Base-by-base conservation (phyloP, 331 rosid species). In the Stylosanthes scabra region DNA sequence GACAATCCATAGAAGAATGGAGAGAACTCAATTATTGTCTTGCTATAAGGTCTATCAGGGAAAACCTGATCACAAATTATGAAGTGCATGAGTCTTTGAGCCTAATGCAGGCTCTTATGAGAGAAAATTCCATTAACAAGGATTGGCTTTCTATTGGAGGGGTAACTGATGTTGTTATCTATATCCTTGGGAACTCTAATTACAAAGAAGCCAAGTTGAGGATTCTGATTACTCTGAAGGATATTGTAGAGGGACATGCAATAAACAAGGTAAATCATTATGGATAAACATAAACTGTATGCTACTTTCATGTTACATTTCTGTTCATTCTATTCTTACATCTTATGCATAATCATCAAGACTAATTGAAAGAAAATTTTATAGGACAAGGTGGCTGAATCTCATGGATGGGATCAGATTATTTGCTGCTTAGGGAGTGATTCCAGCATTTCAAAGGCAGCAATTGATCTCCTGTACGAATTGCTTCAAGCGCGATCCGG, bases 1-100 rank as follows among this genome's bases (percentile, higher is more conserved):
- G 93, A 74, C 90, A 83, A 56, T 89, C 97, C 28, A 92, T 92
- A 29, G 88, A 89, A 74, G 97, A 92, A 82, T 92, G 97, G 97
- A 83, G 88, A 80, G 96, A 92, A 79, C 91, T 78, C 47, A 89
- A 88, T 77, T 88, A 88, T 71, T 88, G 93, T 72, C 90, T 89
- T 20, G 55, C 37, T 58, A 89, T 92, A 63, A 72, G 92, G 66
- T 88, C 93, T 13, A 81, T 82, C 66, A 74, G 78, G 74, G 87
- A 66, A 59, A 78, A 83, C 41, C 68, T 89, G 65, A 51, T 66
- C 16, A 86, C 89, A 11, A 70, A 68, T 29, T 47, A 58, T 34
- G 82, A 83, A 37, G 73, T 88, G 59, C 74, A 70, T 66, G 90
- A 82, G 55, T 89, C 90, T 39, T 70, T 89, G 58, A 78, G 74